Evolutionary conservation across 1,284 basidiomycete genomes (phyloP).

Genomic region (Agroathelia rolfsii): DNA sequence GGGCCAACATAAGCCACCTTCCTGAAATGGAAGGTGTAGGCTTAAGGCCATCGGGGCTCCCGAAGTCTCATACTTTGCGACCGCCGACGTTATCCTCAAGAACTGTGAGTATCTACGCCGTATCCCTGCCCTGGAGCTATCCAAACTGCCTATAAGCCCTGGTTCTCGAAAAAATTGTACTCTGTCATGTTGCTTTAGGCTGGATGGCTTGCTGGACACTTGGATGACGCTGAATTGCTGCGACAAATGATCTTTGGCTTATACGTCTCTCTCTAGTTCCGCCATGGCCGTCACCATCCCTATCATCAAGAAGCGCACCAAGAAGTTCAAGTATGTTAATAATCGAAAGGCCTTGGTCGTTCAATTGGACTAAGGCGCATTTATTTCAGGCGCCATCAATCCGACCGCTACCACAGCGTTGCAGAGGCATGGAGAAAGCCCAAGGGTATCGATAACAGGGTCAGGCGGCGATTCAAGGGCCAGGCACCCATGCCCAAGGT

Average conservation of each 20-base stretch:
- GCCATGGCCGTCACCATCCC: conserved; percentile 80
- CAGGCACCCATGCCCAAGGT: conserved; percentile 93
- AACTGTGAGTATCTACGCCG: conserved; percentile 29
- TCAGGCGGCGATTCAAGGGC: conserved; percentile 93
- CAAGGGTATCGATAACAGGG: conserved; percentile 95
- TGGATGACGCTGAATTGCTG: too few relatives aligned
- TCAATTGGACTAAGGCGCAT: conserved; percentile 15
- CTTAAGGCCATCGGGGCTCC: too few relatives aligned
- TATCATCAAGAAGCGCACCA: conserved; percentile 95
- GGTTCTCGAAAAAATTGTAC: too few relatives aligned
- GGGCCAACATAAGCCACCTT: too few relatives aligned
- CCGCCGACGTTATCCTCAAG: conserved; percentile 26
- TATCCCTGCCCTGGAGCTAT: conserved; percentile 5
- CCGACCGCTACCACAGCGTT: conserved; percentile 89
- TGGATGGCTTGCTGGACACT: conserved; percentile 22
- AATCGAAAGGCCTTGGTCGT: conserved; percentile 4
- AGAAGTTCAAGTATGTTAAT: conserved; percentile 77
- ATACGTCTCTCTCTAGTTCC: conserved; percentile 25
- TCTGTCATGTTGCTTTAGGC: too few relatives aligned
- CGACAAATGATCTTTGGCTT: conserved; percentile 1
- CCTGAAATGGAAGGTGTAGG: too few relatives aligned
- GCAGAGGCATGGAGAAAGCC: conserved; percentile 98
- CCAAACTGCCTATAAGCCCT: too few relatives aligned
- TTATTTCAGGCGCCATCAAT: conserved; percentile 80
- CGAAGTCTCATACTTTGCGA: too few relatives aligned